Conservation (phyloP, 306 rosid genomes). For the Fagus sylvatica region DNA sequence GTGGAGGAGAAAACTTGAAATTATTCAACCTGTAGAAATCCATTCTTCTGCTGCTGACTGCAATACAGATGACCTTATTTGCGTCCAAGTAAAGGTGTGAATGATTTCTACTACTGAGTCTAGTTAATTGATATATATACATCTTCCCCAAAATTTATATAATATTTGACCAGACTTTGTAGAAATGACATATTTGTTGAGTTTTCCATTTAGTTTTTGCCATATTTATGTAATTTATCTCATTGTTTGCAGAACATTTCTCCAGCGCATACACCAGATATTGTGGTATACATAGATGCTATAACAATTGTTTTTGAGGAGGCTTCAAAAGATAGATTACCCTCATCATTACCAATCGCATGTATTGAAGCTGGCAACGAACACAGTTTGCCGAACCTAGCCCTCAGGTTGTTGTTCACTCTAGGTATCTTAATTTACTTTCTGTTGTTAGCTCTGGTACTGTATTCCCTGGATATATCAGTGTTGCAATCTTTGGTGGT, state of each 20-base stretch:
- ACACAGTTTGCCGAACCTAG: conserved; percentile 82
- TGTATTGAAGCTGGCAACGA: conserved; percentile 85
- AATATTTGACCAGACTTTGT: background rate
- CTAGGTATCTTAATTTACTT: conserved; percentile 17
- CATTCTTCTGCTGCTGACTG: conserved; percentile 81
- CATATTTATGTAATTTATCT: background rate
- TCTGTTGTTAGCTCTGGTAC: conserved; percentile 8
- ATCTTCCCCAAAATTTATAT: background rate
- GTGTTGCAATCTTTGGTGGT: conserved; percentile 3
- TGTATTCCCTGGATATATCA: background rate
- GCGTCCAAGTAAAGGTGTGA: conserved; percentile 91
- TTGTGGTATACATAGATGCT: conserved; percentile 84
- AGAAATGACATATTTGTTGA: conserved; percentile 15
- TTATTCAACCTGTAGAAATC: conserved; percentile 81
- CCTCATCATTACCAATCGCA: conserved; percentile 70
- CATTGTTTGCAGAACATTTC: conserved; percentile 68
- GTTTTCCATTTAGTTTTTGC: conserved; percentile 24
- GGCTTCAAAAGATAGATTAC: conserved; percentile 59
- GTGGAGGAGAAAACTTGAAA: conserved; percentile 92
- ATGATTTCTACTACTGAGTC: conserved; percentile 22
- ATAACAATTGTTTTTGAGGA: conserved; percentile 82
- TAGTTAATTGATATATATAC: conserved; percentile 20
- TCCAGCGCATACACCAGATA: conserved; percentile 73
- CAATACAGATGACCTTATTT: conserved; percentile 86
- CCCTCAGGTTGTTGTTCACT: conserved; percentile 74